phyloP scores from a whole-genome alignment of 164 flowering plant species.

The Euptelea pleiosperma region DNA sequence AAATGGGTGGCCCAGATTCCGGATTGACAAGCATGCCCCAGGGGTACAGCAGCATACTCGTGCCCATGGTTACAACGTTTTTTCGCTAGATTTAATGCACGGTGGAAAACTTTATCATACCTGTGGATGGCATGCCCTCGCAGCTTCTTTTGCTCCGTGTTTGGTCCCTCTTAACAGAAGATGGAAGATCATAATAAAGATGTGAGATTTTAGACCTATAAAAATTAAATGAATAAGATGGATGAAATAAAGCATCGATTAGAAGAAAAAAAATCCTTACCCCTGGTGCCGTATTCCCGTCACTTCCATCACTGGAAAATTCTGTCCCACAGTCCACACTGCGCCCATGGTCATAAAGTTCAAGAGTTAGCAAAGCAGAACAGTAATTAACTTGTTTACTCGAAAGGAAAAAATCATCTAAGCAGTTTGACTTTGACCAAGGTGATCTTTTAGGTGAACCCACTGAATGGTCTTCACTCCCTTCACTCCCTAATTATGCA shows the following conservation, averaged over 20 bases:
- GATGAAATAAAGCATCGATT: background rate
- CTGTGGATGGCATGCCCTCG: slow-evolving; percentile 43
- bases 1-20: too few relatives aligned
- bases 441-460: too few relatives aligned
- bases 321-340: slow-evolving; percentile 33
- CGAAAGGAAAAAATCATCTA: background rate
- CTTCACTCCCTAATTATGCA: too few relatives aligned
- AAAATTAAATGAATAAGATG: slow-evolving; percentile 2
- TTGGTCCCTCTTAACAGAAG: slow-evolving; percentile 37
- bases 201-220: background rate
- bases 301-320: slow-evolving; percentile 76
- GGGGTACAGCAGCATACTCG: too few relatives aligned
- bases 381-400: background rate
- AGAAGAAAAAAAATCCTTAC: slow-evolving; percentile 25
- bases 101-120: slow-evolving; percentile 35
- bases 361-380: slow-evolving; percentile 2
- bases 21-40: too few relatives aligned
- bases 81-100: slow-evolving; percentile 6
- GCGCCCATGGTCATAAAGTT: slow-evolving; percentile 1
- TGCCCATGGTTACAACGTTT: background rate
- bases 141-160: slow-evolving; percentile 51
- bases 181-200: background rate
- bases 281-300: slow-evolving; percentile 45
- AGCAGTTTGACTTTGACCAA: too few relatives aligned
- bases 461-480: too few relatives aligned